A percentile compares a stretch with the other conserved stretches of the same genome.
Evolutionary conservation across 2,329 filamentous ascomycete species (phyloP).

Genomic region (Colletotrichum theobromicola): DNA sequence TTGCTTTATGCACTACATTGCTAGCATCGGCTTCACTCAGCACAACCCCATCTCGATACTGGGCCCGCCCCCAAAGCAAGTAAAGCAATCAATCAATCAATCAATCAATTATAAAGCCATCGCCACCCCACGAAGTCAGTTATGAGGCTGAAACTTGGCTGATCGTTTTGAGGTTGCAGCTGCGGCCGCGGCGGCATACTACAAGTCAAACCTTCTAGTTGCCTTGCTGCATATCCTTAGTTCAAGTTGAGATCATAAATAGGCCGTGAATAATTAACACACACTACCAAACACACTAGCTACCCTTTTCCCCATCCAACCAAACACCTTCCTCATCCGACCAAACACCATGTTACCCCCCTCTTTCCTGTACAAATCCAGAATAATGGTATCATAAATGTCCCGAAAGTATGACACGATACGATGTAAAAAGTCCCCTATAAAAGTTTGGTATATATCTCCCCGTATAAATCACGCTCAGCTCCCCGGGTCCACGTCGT

Average conservation of each 20-base stretch:
- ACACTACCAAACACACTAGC: neutral
- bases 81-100: too few relatives aligned
- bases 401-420: neutral
- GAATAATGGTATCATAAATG: neutral
- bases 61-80: too few relatives aligned
- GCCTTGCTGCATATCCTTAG: accelerated
- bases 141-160: too few relatives aligned
- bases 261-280: neutral
- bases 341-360: neutral
- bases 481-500: constrained; percentile 9
- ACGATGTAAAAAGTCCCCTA: neutral
- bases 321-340: neutral
- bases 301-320: neutral
- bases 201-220: too few relatives aligned
- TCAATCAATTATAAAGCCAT: too few relatives aligned
- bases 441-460: neutral
- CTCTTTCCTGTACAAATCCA: neutral
- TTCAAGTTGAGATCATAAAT: neutral
- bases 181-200: too few relatives aligned
- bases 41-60: too few relatives aligned
- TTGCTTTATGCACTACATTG: too few relatives aligned
- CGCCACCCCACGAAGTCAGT: too few relatives aligned
- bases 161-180: too few relatives aligned
- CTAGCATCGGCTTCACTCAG: too few relatives aligned
- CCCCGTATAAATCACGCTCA: neutral